Percentiles rank a stretch among this genome's conserved stretches.
These are phyloP conservation scores for Astrocystis sublimbata DNA, from an alignment of 495 filamentous ascomycete species.

Conservation along the genomic window DNA sequence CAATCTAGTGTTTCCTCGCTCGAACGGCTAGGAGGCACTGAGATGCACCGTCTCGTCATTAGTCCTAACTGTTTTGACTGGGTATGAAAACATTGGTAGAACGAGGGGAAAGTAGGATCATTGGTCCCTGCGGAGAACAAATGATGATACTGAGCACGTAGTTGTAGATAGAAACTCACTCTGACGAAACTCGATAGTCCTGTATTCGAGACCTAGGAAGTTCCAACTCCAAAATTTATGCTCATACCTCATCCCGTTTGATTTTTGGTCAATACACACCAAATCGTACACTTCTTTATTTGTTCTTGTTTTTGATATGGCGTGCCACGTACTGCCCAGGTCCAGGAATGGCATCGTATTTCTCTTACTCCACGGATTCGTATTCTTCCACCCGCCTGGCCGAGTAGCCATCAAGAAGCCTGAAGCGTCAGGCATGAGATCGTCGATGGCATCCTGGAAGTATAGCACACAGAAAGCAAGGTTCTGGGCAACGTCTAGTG, in stretches of 20 bases:
- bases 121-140: neutral
- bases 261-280: constrained; percentile 1
- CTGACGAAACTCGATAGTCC: constrained; percentile 8
- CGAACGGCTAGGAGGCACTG: constrained; percentile 1
- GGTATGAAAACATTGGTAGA: neutral
- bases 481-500: neutral
- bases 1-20: neutral
- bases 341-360: neutral
- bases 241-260: neutral
- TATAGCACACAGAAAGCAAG: constrained; percentile 14
- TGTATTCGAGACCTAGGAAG: constrained; percentile 4
- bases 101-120: neutral
- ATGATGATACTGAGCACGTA: too few species aligned
- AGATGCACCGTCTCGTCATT: neutral
- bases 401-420: neutral
- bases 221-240: constrained; percentile 10
- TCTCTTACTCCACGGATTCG: neutral
- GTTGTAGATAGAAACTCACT: constrained; percentile 7
- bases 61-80: neutral
- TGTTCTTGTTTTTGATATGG: neutral
- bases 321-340: neutral
- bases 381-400: constrained; percentile 5
- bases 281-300: neutral
- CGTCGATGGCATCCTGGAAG: constrained; percentile 6
- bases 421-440: neutral